Base-by-base conservation (phyloP, 306 rosid genomes). In the Pyrus betulifolia region DNA sequence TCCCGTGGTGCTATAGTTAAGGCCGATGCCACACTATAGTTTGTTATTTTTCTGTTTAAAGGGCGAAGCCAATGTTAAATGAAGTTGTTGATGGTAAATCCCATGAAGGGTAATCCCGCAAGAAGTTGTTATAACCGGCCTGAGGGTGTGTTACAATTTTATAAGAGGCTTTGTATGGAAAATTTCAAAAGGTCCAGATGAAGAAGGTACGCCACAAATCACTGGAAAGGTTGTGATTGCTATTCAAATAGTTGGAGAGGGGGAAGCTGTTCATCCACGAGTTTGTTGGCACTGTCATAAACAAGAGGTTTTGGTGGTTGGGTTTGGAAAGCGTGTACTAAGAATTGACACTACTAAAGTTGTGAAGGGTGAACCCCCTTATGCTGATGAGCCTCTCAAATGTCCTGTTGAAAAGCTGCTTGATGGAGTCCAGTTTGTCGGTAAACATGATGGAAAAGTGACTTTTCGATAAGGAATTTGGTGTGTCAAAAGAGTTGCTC, bases 261-360 rank as follows among this genome's bases (percentile, higher is more conserved):
- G 87, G 76, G 90, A 84, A 80, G 91, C 88, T 80, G 85, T 80
- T 55, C 93, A 95, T 88, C 97, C 98, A 58, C 88, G 93, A 81
- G 83, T 96, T 71, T 96, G 99, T 78, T 96, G 99, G 99, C 99
- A 96, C 68, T 92, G 98, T 83, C 98, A 93, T 89, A 96, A 92
- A 86, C 99, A 92, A 84, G 99, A 96, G 83, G 87, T 93, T 87
- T 91, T 93, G 86, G 91, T 93, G 21, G 93, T 96, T 85, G 98
- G 99, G 64, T 79, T 84, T 84, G 99, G 99, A 70, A 93, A 85
- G 84, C 84, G 83, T 83, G 86, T 93, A 76, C 76, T 92, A 55
- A 91, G 90, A 83, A 91, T 96, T 86, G 99, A 96, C 85, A 91
- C 98, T 23, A 91, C 96, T 68, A 96, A 93, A 88, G 90, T 89